These are phyloP conservation scores for Phragmites australis DNA, from an alignment of 176 grass and related monocot species.

Conservation along the genomic window DNA sequence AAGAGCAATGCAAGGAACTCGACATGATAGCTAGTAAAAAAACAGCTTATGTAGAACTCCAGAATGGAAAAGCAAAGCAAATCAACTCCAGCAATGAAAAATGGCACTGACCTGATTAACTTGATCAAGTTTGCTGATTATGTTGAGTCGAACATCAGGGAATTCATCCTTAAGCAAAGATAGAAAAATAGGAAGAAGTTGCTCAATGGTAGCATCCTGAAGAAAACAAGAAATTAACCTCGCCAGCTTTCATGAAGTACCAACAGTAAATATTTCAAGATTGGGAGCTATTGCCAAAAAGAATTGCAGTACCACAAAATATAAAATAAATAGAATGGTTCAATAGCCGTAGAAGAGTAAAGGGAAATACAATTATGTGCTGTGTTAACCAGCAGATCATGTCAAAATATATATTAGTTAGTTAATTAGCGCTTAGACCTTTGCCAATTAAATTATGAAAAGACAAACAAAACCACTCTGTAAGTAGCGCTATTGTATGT, in stretches of 20 bases:
- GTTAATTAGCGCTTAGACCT: not conserved
- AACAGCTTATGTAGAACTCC: not conserved
- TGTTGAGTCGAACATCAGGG: constrained; percentile 81
- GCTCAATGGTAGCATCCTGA: constrained; percentile 69
- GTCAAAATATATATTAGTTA: not conserved
- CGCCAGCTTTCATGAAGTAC: not conserved
- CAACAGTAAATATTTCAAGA: constrained; percentile 6
- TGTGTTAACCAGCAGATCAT: constrained; percentile 1
- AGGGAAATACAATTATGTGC: not conserved
- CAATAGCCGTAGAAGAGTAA: not conserved
- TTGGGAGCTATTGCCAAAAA: not conserved
- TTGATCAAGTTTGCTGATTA: constrained; percentile 90
- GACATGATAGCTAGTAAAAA: no score
- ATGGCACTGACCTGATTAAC: constrained; percentile 57
- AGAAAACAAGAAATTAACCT: constrained; percentile 15
- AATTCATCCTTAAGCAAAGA: constrained; percentile 86
- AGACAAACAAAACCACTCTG: not conserved
- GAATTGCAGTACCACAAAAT: not conserved
- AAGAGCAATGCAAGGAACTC: not conserved
- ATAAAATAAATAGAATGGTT: not conserved
- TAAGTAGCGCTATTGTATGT: not conserved
- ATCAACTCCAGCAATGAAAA: not conserved
- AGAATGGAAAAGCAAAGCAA: not conserved
- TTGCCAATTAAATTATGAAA: not conserved
- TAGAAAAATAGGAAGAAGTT: constrained; percentile 83